phyloP scores from a whole-genome alignment of 768 basidiomycete genomes.

The Leccinum longicurvipes region DNA sequence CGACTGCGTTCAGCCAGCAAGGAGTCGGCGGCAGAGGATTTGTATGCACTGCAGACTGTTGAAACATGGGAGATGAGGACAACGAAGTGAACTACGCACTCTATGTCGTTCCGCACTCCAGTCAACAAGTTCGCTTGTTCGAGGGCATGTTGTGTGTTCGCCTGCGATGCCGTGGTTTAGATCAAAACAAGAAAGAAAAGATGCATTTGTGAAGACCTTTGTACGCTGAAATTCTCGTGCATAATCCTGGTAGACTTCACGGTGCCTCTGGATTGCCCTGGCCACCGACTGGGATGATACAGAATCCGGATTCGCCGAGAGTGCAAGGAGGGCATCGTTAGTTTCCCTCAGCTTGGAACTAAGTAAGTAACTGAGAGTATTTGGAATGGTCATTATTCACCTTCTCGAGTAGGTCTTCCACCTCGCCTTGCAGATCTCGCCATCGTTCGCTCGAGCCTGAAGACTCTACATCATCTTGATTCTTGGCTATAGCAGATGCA shows the following conservation, averaged over 20 bases:
- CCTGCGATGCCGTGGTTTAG: slow-evolving; percentile 38
- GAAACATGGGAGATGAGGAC: background rate
- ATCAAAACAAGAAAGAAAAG: background rate
- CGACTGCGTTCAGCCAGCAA: slow-evolving; percentile 82
- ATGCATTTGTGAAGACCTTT: slow-evolving; percentile 48
- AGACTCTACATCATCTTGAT: slow-evolving; percentile 62
- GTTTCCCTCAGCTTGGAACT: slow-evolving; percentile 75
- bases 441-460: slow-evolving; percentile 67
- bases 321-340: slow-evolving; percentile 69
- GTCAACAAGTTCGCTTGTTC: slow-evolving; percentile 85
- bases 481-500: slow-evolving; percentile 59
- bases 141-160: slow-evolving; percentile 76
- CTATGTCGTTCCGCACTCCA: slow-evolving; percentile 94
- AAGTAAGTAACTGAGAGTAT: slow-evolving; percentile 6
- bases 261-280: slow-evolving; percentile 85
- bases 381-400: slow-evolving; percentile 39
- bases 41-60: slow-evolving; percentile 68
- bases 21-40: slow-evolving; percentile 83
- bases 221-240: slow-evolving; percentile 81
- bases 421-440: slow-evolving; percentile 81
- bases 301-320: slow-evolving; percentile 62
- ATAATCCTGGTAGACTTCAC: slow-evolving; percentile 88
- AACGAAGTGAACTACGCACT: slow-evolving; percentile 47
- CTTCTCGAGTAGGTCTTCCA: slow-evolving; percentile 85
- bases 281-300: slow-evolving; percentile 80